Conservation (phyloP, 2,329 filamentous ascomycete species). For the Botrytis pseudocinerea region DNA sequence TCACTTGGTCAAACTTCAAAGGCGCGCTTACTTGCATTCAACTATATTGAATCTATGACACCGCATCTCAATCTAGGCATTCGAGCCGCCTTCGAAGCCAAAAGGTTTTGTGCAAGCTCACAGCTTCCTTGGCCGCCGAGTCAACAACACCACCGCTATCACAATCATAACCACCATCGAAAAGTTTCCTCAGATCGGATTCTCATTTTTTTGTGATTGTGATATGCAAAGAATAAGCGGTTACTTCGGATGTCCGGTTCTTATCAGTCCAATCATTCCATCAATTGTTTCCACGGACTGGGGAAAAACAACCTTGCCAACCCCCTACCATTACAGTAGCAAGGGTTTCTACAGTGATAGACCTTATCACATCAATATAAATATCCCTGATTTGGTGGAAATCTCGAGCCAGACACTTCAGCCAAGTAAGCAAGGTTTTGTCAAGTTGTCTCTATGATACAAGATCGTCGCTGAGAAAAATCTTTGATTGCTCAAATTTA, state of each 20-base stretch:
- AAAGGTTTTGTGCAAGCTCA: constrained; percentile 2
- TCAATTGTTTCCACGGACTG: background rate
- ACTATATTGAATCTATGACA: background rate
- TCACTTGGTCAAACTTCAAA: background rate
- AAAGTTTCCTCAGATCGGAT: background rate
- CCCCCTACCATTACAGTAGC: background rate
- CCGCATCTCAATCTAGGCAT: background rate
- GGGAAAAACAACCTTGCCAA: background rate
- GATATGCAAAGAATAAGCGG: constrained; percentile 4
- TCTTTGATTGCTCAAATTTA: background rate
- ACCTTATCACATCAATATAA: constrained; percentile 2
- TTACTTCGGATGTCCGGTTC: constrained; percentile 1
- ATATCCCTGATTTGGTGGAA: background rate
- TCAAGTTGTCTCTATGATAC: background rate
- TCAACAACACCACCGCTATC: background rate
- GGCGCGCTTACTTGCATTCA: constrained; percentile 6
- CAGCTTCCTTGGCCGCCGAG: background rate
- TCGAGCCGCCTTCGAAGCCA: constrained; percentile 5
- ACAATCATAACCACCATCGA: background rate
- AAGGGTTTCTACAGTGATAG: constrained; percentile 2
- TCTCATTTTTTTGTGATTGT: constrained; percentile 8
- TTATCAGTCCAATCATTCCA: constrained; percentile 8
- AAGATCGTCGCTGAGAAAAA: constrained; percentile 11
- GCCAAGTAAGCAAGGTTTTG: constrained; percentile 4
- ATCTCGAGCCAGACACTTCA: constrained; percentile 6